These are phyloP conservation scores for Zygosaccharomyces bisporus DNA, from an alignment of 805 yeast genomes.

Conservation along the genomic window DNA sequence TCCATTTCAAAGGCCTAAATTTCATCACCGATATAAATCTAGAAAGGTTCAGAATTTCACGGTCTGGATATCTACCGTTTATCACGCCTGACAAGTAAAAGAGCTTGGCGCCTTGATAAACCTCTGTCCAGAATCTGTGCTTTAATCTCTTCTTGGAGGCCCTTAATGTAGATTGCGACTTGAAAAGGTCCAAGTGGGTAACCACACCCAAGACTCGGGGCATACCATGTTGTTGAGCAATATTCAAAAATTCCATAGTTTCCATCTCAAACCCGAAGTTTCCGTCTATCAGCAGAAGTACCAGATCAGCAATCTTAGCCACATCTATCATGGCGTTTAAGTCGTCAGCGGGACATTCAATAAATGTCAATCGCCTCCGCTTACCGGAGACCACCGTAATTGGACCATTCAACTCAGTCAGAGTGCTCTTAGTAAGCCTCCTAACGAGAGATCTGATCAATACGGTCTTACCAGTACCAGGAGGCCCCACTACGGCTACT, in stretches of 20 bases:
- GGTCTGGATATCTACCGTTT: conserved; percentile 96
- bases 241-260: conserved; percentile 95
- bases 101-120: conserved; percentile 94
- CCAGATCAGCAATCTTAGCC: conserved; percentile 92
- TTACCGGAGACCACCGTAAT: conserved; percentile 95
- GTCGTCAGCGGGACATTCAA: conserved; percentile 85
- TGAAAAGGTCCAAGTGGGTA: conserved; percentile 92
- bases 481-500: conserved; percentile 97
- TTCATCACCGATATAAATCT: conserved; percentile 96
- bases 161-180: conserved; percentile 80
- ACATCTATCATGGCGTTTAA: conserved; percentile 93
- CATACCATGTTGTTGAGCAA: conserved; percentile 98
- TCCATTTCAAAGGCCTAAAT: conserved; percentile 98
- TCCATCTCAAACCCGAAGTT: conserved; percentile 99
- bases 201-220: conserved; percentile 94
- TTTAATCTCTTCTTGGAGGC: conserved; percentile 89
- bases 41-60: conserved; percentile 87
- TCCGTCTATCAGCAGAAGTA: conserved; percentile 86
- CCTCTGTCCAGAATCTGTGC: conserved; percentile 98
- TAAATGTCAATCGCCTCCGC: conserved; percentile 83
- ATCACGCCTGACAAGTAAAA: conserved; percentile 93
- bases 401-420: conserved; percentile 89
- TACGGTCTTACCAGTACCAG: conserved; percentile 97
- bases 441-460: conserved; percentile 83
- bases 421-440: conserved; percentile 79